A percentile compares a stretch with the other conserved stretches of the same genome.
phyloP scores from a whole-genome alignment of 2,329 filamentous ascomycete species.

The Neonectria hederae region DNA sequence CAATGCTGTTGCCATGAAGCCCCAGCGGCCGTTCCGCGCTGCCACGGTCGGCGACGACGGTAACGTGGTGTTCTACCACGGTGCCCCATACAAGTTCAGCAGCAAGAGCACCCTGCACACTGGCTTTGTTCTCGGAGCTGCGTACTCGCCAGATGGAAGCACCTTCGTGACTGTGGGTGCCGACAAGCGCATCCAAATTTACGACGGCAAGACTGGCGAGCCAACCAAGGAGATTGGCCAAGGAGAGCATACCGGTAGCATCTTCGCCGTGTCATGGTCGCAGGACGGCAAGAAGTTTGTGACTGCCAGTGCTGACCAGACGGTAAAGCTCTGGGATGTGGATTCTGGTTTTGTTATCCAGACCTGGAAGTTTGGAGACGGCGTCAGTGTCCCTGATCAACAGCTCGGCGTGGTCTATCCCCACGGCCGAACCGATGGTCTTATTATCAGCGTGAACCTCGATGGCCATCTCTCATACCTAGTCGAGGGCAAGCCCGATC shows the following conservation, averaged over 20 bases:
- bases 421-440: constrained; percentile 79
- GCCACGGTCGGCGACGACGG: constrained; percentile 92
- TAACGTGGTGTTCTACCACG: constrained; percentile 90
- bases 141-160: constrained; percentile 89
- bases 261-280: constrained; percentile 92
- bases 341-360: constrained; percentile 80
- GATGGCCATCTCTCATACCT: constrained; percentile 93
- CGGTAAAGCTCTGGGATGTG: constrained; percentile 92
- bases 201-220: constrained; percentile 95
- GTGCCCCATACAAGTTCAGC: constrained; percentile 95
- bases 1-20: constrained; percentile 89
- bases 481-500: constrained; percentile 73
- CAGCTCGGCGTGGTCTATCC: constrained; percentile 96
- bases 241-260: constrained; percentile 88
- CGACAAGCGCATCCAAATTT: constrained; percentile 92
- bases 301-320: constrained; percentile 93
- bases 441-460: constrained; percentile 90
- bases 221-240: constrained; percentile 80
- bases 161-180: constrained; percentile 87
- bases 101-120: constrained; percentile 83
- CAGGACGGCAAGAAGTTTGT: constrained; percentile 86
- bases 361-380: constrained; percentile 87
- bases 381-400: constrained; percentile 80
- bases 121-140: constrained; percentile 87
- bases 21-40: constrained; percentile 89